Conservation (phyloP, 225 moss, liverwort and hornwort genomes). For the Antitrichia curtipendula region DNA sequence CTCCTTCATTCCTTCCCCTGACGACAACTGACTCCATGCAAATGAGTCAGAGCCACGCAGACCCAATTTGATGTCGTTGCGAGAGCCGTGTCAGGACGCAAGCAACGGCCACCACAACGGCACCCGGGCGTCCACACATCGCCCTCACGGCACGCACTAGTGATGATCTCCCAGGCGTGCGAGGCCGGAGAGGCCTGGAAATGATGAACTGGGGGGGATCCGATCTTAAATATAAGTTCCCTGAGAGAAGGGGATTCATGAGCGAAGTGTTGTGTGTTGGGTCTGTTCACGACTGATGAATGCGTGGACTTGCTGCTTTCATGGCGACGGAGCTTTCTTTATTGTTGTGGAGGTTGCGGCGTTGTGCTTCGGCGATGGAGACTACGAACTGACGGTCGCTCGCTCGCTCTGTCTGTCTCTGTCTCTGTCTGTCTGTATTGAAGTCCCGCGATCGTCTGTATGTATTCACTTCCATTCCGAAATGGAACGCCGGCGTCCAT, state of each 20-base stretch:
- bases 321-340: not conserved
- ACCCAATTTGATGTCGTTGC: not conserved
- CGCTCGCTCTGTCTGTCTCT: not conserved
- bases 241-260: not conserved
- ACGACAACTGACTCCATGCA: not conserved
- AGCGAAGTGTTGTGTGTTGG: too few relatives aligned
- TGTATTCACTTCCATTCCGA: not conserved
- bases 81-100: not conserved
- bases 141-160: not conserved
- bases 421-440: not conserved
- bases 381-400: not conserved
- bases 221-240: not conserved
- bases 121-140: not conserved
- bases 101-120: slow-evolving; percentile 2
- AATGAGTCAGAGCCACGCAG: not conserved
- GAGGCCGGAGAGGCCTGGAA: not conserved
- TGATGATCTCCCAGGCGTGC: not conserved
- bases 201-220: not conserved
- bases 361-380: not conserved
- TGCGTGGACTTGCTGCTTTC: not conserved
- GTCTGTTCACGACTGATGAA: not conserved
- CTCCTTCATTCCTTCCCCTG: not conserved
- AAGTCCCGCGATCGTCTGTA: not conserved
- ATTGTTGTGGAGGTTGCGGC: not conserved
- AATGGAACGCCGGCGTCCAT: not conserved